Evolutionary conservation across 2,329 filamentous ascomycete genomes (phyloP).

Genomic region (Aspergillaceae sp.): DNA sequence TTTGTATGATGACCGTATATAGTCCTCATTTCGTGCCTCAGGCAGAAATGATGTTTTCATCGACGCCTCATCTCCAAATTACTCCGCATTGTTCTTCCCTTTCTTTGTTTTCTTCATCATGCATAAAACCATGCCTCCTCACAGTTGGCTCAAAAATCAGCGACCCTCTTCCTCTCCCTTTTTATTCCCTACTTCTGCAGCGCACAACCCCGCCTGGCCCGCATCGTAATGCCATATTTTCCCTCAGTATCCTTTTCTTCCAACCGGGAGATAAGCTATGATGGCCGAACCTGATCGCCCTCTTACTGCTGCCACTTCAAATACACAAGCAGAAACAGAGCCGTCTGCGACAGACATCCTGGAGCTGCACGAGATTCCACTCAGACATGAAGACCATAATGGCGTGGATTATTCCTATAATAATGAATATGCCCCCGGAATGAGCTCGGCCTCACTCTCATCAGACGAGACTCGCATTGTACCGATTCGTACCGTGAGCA

Average conservation of each 20-base stretch:
- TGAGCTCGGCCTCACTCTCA: slow-evolving; percentile 18
- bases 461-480: slow-evolving; percentile 25
- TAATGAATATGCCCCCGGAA: slow-evolving; percentile 9
- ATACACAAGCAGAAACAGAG: neutral
- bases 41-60: neutral
- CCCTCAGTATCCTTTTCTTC: neutral
- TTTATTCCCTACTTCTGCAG: neutral
- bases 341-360: slow-evolving; percentile 13
- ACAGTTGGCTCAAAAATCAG: neutral
- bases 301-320: neutral
- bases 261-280: neutral
- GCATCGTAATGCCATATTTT: neutral
- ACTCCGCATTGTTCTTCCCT: neutral
- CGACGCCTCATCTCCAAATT: neutral
- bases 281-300: neutral
- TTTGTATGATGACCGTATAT: too few relatives aligned
- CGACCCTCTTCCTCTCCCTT: neutral
- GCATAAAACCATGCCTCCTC: neutral
- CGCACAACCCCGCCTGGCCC: neutral
- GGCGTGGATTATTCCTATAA: too few relatives aligned
- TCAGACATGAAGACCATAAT: too few relatives aligned
- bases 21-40: too few relatives aligned
- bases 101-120: too few relatives aligned
- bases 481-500: slow-evolving; percentile 16
- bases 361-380: slow-evolving; percentile 21